Percentiles rank a stretch among this genome's conserved stretches.
These are phyloP conservation scores for Favolaschia claudopus DNA, from an alignment of 768 basidiomycete genomes.

Conservation along the genomic window DNA sequence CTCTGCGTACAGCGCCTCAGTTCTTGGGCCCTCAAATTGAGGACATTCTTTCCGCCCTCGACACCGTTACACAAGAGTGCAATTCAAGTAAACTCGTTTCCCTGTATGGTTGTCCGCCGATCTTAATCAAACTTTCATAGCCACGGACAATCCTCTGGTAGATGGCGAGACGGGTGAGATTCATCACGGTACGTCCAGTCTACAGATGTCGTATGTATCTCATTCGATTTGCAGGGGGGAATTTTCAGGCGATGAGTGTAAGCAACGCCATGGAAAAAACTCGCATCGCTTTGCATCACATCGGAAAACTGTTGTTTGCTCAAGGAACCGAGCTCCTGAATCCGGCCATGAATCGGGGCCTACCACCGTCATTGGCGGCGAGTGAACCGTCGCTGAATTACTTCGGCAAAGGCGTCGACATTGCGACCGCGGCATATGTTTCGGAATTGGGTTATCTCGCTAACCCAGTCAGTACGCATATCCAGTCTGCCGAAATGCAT, in stretches of 20 bases:
- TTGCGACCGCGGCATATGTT: constrained; percentile 82
- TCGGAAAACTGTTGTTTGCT: constrained; percentile 75
- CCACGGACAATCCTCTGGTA: constrained; percentile 85
- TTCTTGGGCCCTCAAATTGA: constrained; percentile 84
- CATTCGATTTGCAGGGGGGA: constrained; percentile 57
- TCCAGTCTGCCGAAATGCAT: constrained; percentile 87
- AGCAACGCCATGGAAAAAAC: constrained; percentile 89
- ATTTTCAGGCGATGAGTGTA: constrained; percentile 87
- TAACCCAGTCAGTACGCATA: constrained; percentile 78
- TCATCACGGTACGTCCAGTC: constrained; percentile 64
- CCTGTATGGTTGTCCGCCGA: neutral
- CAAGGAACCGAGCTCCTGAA: constrained; percentile 81
- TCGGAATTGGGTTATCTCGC: constrained; percentile 82
- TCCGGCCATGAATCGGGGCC: constrained; percentile 80
- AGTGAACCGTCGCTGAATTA: constrained; percentile 81
- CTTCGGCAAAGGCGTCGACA: constrained; percentile 81
- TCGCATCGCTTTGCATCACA: constrained; percentile 71
- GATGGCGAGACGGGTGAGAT: constrained; percentile 70
- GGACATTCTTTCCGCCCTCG: constrained; percentile 69
- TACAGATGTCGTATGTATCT: neutral
- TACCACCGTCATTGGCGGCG: constrained; percentile 77
- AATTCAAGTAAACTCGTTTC: constrained; percentile 70
- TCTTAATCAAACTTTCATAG: constrained; percentile 43
- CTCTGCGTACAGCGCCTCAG: constrained; percentile 75
- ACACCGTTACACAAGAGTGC: constrained; percentile 71